phyloP scores from a whole-genome alignment of 179 eudicot species.

The Kewa caespitosa region DNA sequence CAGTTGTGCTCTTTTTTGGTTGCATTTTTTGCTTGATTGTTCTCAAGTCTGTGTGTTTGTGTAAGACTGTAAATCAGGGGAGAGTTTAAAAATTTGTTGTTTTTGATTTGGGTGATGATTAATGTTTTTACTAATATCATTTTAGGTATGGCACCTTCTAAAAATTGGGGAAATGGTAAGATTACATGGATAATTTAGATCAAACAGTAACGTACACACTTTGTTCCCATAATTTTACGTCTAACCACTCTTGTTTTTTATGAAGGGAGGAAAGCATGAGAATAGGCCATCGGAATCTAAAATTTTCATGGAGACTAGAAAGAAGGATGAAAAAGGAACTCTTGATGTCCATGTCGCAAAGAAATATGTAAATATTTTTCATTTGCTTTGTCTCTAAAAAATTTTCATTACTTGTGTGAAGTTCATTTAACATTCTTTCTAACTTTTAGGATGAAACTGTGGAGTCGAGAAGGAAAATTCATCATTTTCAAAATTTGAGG shows the following conservation, averaged over 20 bases:
- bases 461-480: neutral
- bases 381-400: neutral
- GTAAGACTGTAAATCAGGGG: no score
- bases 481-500: neutral
- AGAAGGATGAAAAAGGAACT: neutral
- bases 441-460: neutral
- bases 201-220: no score
- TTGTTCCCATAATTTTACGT: no score
- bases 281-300: neutral
- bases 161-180: no score
- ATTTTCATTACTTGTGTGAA: neutral
- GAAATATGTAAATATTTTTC: neutral
- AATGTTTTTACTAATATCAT: no score
- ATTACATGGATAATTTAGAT: no score
- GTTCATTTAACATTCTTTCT: neutral
- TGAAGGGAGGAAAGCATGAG: neutral
- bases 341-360: neutral
- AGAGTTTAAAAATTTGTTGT: no score
- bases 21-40: no score
- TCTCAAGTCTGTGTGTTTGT: no score
- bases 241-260: neutral
- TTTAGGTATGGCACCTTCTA: no score
- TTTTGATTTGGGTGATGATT: no score
- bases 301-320: neutral
- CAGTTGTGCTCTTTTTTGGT: no score